Conservation (phyloP, 2,329 filamentous ascomycete genomes). For the Meredithiella fracta region DNA sequence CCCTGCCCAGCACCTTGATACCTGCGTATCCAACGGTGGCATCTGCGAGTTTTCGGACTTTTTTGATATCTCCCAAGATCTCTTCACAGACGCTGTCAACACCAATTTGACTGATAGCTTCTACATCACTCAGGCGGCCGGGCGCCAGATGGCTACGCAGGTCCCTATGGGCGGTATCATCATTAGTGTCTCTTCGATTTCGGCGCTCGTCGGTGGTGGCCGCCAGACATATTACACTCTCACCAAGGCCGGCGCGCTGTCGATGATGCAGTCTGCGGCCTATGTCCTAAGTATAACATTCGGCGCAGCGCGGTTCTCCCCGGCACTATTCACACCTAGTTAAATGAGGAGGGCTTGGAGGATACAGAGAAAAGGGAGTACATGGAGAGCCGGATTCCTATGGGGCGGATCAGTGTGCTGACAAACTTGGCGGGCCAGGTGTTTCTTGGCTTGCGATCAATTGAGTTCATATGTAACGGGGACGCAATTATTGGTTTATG, state of each 20-base stretch:
- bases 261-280: constrained; percentile 69
- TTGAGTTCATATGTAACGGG: constrained; percentile 70
- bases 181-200: constrained; percentile 59
- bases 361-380: constrained; percentile 55
- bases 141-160: constrained; percentile 59
- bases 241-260: constrained; percentile 68
- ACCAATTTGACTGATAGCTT: constrained; percentile 85
- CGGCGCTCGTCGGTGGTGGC: constrained; percentile 60
- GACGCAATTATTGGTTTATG: constrained; percentile 71
- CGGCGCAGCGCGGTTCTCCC: constrained; percentile 72
- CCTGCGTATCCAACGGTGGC: constrained; percentile 80
- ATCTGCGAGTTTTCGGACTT: constrained; percentile 83
- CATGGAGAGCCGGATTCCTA: constrained; percentile 67
- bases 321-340: constrained; percentile 66
- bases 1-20: constrained; percentile 41
- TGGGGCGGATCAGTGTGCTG: constrained; percentile 57
- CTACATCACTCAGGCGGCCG: constrained; percentile 71
- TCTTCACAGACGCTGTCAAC: constrained; percentile 54
- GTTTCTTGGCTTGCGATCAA: constrained; percentile 64
- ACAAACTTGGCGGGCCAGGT: constrained; percentile 63
- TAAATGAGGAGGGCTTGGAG: constrained; percentile 70
- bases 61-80: constrained; percentile 51
- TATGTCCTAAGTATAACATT: constrained; percentile 59
- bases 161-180: constrained; percentile 58
- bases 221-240: constrained; percentile 75